Conservation (phyloP, 352 stramenopile genomes). For the Phytophthora boehmeriae region DNA sequence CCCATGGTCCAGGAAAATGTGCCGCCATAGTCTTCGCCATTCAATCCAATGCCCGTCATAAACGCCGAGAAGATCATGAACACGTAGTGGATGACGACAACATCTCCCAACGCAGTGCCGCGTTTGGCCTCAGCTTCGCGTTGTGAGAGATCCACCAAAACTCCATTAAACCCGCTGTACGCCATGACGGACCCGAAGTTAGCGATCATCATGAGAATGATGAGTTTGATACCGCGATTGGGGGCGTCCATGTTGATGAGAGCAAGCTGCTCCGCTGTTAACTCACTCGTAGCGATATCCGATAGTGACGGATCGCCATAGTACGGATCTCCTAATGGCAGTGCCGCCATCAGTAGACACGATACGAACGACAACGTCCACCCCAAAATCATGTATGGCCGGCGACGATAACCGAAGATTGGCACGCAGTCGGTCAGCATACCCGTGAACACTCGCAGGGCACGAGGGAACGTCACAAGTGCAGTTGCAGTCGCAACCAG, state of each 20-base stretch:
- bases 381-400: constrained; percentile 83
- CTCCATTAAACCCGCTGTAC: constrained; percentile 69
- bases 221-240: constrained; percentile 47
- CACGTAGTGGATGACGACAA: constrained; percentile 39
- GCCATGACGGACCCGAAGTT: constrained; percentile 78
- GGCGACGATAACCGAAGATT: constrained; percentile 75
- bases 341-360: constrained; percentile 47
- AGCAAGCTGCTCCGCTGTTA: constrained; percentile 39
- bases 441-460: constrained; percentile 59
- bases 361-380: constrained; percentile 46
- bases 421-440: constrained; percentile 76
- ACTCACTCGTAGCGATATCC: constrained; percentile 28
- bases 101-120: constrained; percentile 42
- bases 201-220: constrained; percentile 71
- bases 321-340: constrained; percentile 52
- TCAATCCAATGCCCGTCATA: constrained; percentile 50
- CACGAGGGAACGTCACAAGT: constrained; percentile 48
- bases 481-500: constrained; percentile 47
- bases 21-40: constrained; percentile 51
- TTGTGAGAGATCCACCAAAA: constrained; percentile 60
- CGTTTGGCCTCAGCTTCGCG: constrained; percentile 41
- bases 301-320: constrained; percentile 36
- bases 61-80: constrained; percentile 45
- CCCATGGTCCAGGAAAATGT: constrained; percentile 55
- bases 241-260: constrained; percentile 47